Conservation (phyloP, 768 basidiomycete genomes). For the Aureoboletus auriporus region DNA sequence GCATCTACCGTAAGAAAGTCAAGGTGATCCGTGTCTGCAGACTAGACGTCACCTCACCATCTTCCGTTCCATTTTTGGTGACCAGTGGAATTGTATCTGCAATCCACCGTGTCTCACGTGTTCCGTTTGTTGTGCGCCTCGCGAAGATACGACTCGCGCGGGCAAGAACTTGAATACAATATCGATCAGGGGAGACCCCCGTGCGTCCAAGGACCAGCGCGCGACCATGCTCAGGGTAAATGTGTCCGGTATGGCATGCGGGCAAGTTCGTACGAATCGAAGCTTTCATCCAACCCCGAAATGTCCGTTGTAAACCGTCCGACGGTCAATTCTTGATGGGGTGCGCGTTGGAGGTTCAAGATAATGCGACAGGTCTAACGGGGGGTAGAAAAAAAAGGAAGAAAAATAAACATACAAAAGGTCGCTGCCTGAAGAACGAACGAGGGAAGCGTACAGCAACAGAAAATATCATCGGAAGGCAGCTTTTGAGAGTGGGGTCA, state of each 20-base stretch:
- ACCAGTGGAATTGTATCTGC: no score
- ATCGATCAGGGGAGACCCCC: no score
- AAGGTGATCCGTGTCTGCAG: no score
- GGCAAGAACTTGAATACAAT: no score
- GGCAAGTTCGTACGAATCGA: constrained; percentile 9
- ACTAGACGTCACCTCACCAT: no score
- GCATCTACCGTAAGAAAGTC: no score
- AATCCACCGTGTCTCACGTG: no score
- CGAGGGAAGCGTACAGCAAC: constrained; percentile 10
- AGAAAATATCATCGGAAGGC: constrained; percentile 15
- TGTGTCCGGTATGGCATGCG: neutral
- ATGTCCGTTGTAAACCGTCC: constrained; percentile 14
- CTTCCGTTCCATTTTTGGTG: no score
- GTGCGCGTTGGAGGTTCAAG: constrained; percentile 10
- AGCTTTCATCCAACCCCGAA: constrained; percentile 7
- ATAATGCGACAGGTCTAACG: constrained; percentile 14
- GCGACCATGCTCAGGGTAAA: neutral
- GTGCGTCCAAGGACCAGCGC: no score
- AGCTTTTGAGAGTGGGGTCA: constrained; percentile 7
- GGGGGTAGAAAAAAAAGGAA: neutral
- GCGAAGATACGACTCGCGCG: no score
- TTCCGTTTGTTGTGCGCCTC: no score
- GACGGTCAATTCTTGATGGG: neutral
- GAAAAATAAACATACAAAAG: neutral
- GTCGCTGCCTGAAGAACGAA: neutral